Evolutionary conservation across 179 eudicot species (phyloP).

Genomic region (Actinidia polygama): DNA sequence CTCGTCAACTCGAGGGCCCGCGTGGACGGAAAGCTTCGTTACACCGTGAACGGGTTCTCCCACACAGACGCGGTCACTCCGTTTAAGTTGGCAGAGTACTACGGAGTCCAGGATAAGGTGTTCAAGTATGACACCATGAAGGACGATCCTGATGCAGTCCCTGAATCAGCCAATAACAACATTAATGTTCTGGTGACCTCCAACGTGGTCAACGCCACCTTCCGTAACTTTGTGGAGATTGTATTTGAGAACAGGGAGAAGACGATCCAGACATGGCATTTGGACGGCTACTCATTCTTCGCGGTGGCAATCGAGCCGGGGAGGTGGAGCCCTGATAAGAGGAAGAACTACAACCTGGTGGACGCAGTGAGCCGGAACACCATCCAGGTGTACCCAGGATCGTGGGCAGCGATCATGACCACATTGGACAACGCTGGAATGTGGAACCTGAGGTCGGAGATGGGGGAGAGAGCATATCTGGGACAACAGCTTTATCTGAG

Average conservation of each 20-base stretch:
- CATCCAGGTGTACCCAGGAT: slow-evolving; percentile 64
- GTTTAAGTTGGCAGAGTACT: slow-evolving; percentile 65
- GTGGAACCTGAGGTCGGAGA: slow-evolving; percentile 68
- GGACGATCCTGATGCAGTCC: slow-evolving; percentile 32
- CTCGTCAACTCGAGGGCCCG: slow-evolving; percentile 42
- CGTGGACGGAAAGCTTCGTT: slow-evolving; percentile 53
- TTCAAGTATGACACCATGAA: slow-evolving; percentile 44
- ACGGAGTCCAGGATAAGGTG: slow-evolving; percentile 41
- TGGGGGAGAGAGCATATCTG: slow-evolving; percentile 48
- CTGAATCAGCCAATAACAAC: not conserved
- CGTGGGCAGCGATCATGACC: slow-evolving; percentile 63
- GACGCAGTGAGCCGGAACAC: slow-evolving; percentile 68
- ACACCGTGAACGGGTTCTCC: slow-evolving; percentile 53
- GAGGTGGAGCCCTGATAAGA: slow-evolving; percentile 50
- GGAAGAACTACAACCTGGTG: slow-evolving; percentile 49
- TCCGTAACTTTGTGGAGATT: slow-evolving; percentile 59
- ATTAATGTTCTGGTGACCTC: slow-evolving; percentile 30
- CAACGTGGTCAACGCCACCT: slow-evolving; percentile 42
- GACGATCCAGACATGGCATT: slow-evolving; percentile 57
- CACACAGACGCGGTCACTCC: slow-evolving; percentile 53
- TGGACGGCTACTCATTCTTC: slow-evolving; percentile 73
- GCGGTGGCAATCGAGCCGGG: slow-evolving; percentile 54
- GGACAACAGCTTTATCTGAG: slow-evolving; percentile 72
- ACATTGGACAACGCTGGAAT: slow-evolving; percentile 73
- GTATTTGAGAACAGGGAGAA: slow-evolving; percentile 62